phyloP scores from a whole-genome alignment of 768 basidiomycete genomes.

The Kwoniella sp. region DNA sequence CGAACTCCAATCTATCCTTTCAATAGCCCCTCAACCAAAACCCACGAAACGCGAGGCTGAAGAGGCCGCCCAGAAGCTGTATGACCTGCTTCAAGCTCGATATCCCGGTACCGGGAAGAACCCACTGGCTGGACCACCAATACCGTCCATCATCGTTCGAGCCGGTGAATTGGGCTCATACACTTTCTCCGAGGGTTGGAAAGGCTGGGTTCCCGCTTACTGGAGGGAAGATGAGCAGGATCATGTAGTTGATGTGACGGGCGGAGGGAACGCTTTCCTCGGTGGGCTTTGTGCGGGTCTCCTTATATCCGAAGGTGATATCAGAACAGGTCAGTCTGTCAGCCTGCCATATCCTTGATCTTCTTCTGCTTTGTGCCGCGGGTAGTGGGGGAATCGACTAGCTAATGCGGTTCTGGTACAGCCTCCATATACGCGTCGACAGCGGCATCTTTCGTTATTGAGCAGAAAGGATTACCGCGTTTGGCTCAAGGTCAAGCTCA shows the following conservation, averaged over 20 bases:
- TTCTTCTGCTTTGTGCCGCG: background rate
- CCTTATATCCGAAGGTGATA: constrained; percentile 31
- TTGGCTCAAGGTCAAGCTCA: background rate
- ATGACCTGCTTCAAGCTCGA: background rate
- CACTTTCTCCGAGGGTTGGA: constrained; percentile 35
- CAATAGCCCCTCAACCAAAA: background rate
- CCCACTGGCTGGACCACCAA: too few relatives aligned
- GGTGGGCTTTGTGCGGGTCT: constrained; percentile 47
- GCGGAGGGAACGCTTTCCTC: constrained; percentile 49
- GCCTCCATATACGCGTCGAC: background rate
- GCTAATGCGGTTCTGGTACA: background rate
- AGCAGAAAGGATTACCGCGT: background rate
- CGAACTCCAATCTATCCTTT: constrained; percentile 40
- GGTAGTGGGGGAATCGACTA: too few relatives aligned
- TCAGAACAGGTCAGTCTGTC: constrained; percentile 29
- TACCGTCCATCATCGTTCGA: constrained; percentile 33
- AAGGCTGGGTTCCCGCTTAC: constrained; percentile 44
- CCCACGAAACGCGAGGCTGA: constrained; percentile 15
- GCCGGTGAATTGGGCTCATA: constrained; percentile 43
- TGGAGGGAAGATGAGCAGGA: constrained; percentile 31
- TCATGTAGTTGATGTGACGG: constrained; percentile 43
- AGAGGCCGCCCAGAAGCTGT: constrained; percentile 14
- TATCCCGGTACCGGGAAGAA: too few relatives aligned
- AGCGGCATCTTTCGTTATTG: background rate
- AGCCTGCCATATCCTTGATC: background rate